Percentiles rank a stretch among this genome's conserved stretches.
Conservation (phyloP, 2,329 filamentous ascomycete genomes). For the Apiospora koreana region DNA sequence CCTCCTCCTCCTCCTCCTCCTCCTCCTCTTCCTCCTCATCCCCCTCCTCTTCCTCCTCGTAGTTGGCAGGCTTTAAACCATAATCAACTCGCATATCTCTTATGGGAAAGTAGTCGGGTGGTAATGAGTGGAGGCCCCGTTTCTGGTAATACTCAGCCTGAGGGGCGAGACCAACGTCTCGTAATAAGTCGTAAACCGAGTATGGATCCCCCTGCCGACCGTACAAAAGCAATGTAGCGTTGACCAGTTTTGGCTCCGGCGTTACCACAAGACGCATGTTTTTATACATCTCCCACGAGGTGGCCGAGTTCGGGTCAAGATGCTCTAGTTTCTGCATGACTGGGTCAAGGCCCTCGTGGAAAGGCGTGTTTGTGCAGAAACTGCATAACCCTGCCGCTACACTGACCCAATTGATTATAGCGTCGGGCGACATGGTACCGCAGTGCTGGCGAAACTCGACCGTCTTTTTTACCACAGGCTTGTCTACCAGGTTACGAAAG, state of each 20-base stretch:
- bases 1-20: background rate
- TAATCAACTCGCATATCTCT: background rate
- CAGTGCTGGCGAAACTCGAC: slow-evolving; percentile 12
- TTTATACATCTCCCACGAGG: background rate
- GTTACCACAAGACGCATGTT: too few relatives aligned
- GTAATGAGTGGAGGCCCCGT: slow-evolving; percentile 7
- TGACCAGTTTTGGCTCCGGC: background rate
- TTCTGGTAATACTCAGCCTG: slow-evolving; percentile 11
- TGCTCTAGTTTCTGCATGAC: slow-evolving; percentile 6
- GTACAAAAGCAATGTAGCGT: background rate
- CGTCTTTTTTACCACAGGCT: background rate
- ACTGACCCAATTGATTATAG: slow-evolving; percentile 12
- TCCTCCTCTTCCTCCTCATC: background rate
- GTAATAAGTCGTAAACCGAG: slow-evolving; percentile 14
- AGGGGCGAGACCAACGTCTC: background rate
- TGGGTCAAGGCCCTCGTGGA: background rate
- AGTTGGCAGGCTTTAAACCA: background rate
- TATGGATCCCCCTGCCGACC: background rate
- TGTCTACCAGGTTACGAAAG: background rate
- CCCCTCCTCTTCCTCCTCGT: background rate
- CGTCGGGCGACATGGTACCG: slow-evolving; percentile 9
- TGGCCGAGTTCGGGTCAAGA: slow-evolving; percentile 3
- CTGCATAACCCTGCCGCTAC: slow-evolving; percentile 1
- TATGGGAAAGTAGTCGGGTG: slow-evolving; percentile 1
- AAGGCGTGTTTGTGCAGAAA: slow-evolving; percentile 9